Percentiles rank a stretch among this genome's conserved stretches.
Evolutionary conservation across 1,139 yeast genomes (phyloP).

Genomic region (Tardiomyces blankii): DNA sequence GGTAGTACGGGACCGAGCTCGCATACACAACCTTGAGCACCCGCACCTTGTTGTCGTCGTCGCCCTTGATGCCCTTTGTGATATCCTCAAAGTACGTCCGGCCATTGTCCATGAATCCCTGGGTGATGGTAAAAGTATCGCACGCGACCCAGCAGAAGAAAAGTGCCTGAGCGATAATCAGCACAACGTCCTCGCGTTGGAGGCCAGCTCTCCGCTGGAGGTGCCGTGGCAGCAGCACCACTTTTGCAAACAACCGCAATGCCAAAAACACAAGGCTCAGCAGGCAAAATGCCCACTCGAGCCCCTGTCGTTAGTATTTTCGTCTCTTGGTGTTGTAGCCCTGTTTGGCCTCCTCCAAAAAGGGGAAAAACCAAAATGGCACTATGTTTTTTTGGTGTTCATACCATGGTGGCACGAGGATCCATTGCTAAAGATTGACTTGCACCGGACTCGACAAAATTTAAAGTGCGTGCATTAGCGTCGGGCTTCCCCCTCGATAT

Average conservation of each 20-base stretch:
- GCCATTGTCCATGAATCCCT: slow-evolving; percentile 19
- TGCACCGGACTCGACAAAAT: no score
- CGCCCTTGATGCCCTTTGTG: slow-evolving; percentile 12
- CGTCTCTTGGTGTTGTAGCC: no score
- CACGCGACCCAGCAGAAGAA: slow-evolving; percentile 20
- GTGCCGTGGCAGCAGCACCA: not conserved
- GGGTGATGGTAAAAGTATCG: slow-evolving; percentile 15
- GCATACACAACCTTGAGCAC: slow-evolving; percentile 20
- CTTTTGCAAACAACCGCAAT: not conserved
- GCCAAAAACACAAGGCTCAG: not conserved
- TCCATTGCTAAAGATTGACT: no score
- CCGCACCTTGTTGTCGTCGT: slow-evolving; percentile 8
- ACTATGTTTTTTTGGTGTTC: no score
- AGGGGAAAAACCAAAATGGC: no score
- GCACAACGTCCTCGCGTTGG: slow-evolving; percentile 18
- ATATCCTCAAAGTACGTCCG: slow-evolving; percentile 16
- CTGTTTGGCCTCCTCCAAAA: no score
- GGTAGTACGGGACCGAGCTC: slow-evolving; percentile 20
- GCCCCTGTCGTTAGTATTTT: not conserved
- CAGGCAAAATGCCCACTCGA: not conserved
- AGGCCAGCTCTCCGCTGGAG: slow-evolving; percentile 7
- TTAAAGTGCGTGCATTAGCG: no score
- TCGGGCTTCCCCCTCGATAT: no score
- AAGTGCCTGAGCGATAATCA: slow-evolving; percentile 16
- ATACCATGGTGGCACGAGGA: no score